Percentiles rank a stretch among this genome's conserved stretches.
These are phyloP conservation scores for Crucihimalaya himalaica DNA, from an alignment of 345 rosid species.

Conservation along the genomic window DNA sequence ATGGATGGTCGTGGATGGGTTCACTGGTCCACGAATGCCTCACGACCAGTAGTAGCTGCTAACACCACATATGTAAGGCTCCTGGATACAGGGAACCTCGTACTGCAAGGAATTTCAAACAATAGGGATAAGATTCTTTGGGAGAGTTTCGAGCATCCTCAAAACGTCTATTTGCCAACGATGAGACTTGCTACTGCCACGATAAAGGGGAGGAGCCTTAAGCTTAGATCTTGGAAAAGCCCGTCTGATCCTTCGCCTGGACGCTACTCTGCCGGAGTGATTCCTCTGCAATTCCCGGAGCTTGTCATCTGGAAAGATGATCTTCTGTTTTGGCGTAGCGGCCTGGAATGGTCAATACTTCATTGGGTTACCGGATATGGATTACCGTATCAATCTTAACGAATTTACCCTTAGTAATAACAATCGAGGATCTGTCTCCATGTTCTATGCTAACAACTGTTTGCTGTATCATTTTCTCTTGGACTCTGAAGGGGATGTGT, in stretches of 20 bases:
- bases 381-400: slow-evolving; percentile 19
- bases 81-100: slow-evolving; percentile 52
- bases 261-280: slow-evolving; percentile 42
- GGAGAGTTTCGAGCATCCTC: slow-evolving; percentile 58
- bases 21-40: slow-evolving; percentile 55
- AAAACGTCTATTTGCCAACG: slow-evolving; percentile 27
- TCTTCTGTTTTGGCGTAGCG: slow-evolving; percentile 49
- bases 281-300: slow-evolving; percentile 37
- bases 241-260: slow-evolving; percentile 56
- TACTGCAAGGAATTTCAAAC: slow-evolving; percentile 27
- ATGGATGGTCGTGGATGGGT: slow-evolving; percentile 40
- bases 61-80: slow-evolving; percentile 43
- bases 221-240: slow-evolving; percentile 53
- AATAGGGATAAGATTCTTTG: slow-evolving; percentile 33
- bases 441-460: not conserved
- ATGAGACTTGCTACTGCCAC: slow-evolving; percentile 41
- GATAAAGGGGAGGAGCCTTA: slow-evolving; percentile 33
- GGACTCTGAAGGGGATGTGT: slow-evolving; percentile 32
- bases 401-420: slow-evolving; percentile 30
- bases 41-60: not conserved
- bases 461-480: slow-evolving; percentile 2
- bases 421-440: slow-evolving; percentile 24
- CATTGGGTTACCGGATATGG: slow-evolving; percentile 29
- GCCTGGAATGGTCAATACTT: slow-evolving; percentile 56
- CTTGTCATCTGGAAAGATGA: slow-evolving; percentile 46